A percentile compares a stretch with the other conserved stretches of the same genome.
These are phyloP conservation scores for Cymodocea nodosa DNA, from an alignment of 116 monocot genomes.

Conservation along the genomic window DNA sequence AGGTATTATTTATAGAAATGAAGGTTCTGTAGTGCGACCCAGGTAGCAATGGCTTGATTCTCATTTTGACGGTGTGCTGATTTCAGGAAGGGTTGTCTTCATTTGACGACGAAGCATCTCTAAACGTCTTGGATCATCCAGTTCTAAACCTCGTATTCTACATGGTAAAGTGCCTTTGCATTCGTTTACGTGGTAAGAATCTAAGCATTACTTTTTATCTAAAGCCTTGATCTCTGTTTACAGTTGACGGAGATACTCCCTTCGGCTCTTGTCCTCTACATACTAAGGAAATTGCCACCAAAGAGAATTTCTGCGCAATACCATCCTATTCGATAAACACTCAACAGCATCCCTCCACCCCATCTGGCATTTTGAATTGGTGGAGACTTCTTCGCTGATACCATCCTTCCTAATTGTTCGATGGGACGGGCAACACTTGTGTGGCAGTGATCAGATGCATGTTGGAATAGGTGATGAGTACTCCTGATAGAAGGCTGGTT, in stretches of 20 bases:
- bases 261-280: conserved; percentile 56
- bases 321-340: conserved; percentile 34
- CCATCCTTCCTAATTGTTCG: too few species aligned
- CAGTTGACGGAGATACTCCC: conserved; percentile 59
- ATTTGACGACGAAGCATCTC: conserved; percentile 27
- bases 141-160: conserved; percentile 65
- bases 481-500: too few species aligned
- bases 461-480: too few species aligned
- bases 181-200: background rate
- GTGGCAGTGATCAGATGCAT: too few species aligned
- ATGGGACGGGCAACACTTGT: too few species aligned
- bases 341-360: too few species aligned
- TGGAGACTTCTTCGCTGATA: too few species aligned
- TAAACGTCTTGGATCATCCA: conserved; percentile 69
- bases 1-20: too few species aligned
- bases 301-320: conserved; percentile 56
- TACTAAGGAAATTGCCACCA: conserved; percentile 56
- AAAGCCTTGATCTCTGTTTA: background rate
- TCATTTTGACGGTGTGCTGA: too few species aligned
- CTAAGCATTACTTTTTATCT: background rate
- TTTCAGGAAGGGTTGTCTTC: conserved; percentile 6
- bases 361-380: too few species aligned
- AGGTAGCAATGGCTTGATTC: too few species aligned
- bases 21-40: too few species aligned
- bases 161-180: conserved; percentile 24